Conservation (phyloP, 2,329 filamentous ascomycete species). For the Endothia cerciana region DNA sequence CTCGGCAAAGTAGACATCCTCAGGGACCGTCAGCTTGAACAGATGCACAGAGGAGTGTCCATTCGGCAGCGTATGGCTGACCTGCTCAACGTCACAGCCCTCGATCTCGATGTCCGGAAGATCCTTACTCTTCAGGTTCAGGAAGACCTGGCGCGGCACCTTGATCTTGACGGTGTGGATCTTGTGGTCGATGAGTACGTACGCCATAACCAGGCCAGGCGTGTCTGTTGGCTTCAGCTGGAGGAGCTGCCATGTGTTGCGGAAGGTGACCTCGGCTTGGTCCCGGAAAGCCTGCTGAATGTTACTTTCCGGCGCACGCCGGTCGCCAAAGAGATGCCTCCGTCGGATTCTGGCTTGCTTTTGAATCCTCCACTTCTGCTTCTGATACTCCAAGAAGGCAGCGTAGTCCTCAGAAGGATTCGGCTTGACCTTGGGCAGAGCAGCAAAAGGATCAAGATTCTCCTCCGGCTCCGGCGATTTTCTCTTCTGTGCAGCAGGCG, state of each 20-base stretch:
- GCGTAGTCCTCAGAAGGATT: slow-evolving; percentile 83
- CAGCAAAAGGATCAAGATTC: slow-evolving; percentile 76
- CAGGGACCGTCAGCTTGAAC: slow-evolving; percentile 89
- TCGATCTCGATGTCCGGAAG: slow-evolving; percentile 86
- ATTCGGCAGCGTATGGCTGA: slow-evolving; percentile 91
- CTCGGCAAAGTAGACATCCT: slow-evolving; percentile 85
- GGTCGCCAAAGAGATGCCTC: slow-evolving; percentile 91
- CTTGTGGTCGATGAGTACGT: slow-evolving; percentile 91
- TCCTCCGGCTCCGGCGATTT: slow-evolving; percentile 73
- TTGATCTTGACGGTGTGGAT: slow-evolving; percentile 86
- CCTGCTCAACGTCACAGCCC: slow-evolving; percentile 88
- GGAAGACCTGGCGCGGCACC: slow-evolving; percentile 85
- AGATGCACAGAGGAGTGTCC: slow-evolving; percentile 92
- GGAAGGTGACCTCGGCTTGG: slow-evolving; percentile 87
- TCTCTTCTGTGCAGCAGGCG: slow-evolving; percentile 64
- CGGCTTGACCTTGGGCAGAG: slow-evolving; percentile 82
- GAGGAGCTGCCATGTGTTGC: slow-evolving; percentile 92
- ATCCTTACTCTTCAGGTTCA: slow-evolving; percentile 87
- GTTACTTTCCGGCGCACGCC: slow-evolving; percentile 65
- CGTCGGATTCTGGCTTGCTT: slow-evolving; percentile 84
- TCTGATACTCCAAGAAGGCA: slow-evolving; percentile 90
- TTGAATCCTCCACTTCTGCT: slow-evolving; percentile 98
- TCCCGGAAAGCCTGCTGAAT: slow-evolving; percentile 80
- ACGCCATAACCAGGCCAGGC: slow-evolving; percentile 84
- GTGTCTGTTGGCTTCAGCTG: slow-evolving; percentile 82